These are phyloP conservation scores for Ustilago cynodontis DNA, from an alignment of 1,284 basidiomycete genomes.

Conservation along the genomic window DNA sequence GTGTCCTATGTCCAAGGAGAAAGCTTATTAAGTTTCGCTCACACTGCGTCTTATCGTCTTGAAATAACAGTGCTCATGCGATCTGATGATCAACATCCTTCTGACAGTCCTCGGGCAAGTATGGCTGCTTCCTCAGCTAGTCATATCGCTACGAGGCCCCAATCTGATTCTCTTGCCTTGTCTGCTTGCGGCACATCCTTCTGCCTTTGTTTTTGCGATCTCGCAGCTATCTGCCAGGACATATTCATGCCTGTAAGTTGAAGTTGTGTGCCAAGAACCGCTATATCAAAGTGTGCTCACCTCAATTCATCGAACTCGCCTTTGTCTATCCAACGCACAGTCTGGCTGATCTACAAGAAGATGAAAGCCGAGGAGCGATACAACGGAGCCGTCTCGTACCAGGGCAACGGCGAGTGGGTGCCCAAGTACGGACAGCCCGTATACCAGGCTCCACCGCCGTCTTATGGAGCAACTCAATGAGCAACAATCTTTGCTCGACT, in stretches of 20 bases:
- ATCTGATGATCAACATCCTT: conserved; percentile 82
- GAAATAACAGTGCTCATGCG: conserved; percentile 68
- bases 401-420: conserved; percentile 56
- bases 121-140: background rate
- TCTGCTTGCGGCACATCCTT: background rate
- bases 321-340: conserved; percentile 8
- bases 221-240: conserved; percentile 41
- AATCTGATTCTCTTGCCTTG: background rate
- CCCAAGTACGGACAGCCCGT: conserved; percentile 37
- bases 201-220: background rate
- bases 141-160: background rate
- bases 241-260: conserved; percentile 48
- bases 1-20: background rate
- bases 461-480: conserved; percentile 39
- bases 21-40: background rate
- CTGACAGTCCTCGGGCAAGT: conserved; percentile 76
- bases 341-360: conserved; percentile 58
- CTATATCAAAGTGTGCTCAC: background rate
- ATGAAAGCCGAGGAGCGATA: conserved; percentile 59
- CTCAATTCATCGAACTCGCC: no score
- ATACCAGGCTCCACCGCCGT: conserved; percentile 33
- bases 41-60: background rate
- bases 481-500: background rate
- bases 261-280: background rate
- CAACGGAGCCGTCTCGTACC: conserved; percentile 48